Conservation (phyloP, 169 alveolate species). For the Plasmodium berghei region DNA sequence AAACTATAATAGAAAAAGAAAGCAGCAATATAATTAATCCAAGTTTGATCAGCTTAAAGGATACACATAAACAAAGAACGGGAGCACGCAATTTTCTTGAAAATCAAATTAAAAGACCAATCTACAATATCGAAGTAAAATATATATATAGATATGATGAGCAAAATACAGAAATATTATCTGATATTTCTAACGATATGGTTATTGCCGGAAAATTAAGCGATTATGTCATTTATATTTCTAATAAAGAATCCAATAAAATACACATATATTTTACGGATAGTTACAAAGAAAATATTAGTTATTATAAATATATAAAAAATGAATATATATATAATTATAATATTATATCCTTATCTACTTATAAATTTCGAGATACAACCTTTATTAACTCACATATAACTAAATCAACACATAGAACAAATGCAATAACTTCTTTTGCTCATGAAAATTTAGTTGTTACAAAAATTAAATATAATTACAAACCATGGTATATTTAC, state of each 20-base stretch:
- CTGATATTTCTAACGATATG: slow-evolving; percentile 24
- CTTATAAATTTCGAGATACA: slow-evolving; percentile 21
- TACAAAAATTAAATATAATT: slow-evolving; percentile 15
- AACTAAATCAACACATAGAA: background rate
- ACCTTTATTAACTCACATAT: slow-evolving; percentile 49
- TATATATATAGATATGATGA: slow-evolving; percentile 25
- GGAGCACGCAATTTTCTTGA: background rate
- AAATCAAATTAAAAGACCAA: background rate
- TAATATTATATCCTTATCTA: slow-evolving; percentile 85
- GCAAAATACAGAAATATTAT: slow-evolving; percentile 12
- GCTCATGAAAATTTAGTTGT: slow-evolving; percentile 43
- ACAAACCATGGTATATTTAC: slow-evolving; percentile 10
- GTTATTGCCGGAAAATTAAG: slow-evolving; percentile 13
- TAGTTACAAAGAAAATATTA: slow-evolving; percentile 10
- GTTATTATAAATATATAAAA: slow-evolving; percentile 20
- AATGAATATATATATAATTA: slow-evolving; percentile 41
- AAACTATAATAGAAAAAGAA: background rate
- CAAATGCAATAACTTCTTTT: slow-evolving; percentile 14
- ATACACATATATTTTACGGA: slow-evolving; percentile 30
- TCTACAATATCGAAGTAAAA: background rate
- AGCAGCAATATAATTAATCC: background rate
- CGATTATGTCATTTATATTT: slow-evolving; percentile 44
- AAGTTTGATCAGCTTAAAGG: background rate
- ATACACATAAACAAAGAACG: background rate
- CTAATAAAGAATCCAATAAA: slow-evolving; percentile 38